Evolutionary conservation across 768 basidiomycete species (phyloP).

Genomic region (Suillus paluster): DNA sequence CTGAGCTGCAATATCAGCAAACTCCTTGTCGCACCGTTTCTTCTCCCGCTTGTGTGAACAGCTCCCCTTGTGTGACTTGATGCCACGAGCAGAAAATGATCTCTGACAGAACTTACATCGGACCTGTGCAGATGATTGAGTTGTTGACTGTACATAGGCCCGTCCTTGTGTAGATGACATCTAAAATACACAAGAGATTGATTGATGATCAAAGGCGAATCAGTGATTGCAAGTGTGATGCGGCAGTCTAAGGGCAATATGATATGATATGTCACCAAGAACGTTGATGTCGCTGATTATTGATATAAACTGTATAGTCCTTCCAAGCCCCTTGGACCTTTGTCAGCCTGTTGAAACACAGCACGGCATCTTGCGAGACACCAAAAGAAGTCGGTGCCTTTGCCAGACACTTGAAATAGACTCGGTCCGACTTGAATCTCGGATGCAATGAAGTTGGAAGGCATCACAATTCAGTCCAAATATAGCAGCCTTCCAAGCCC

Average conservation of each 20-base stretch:
- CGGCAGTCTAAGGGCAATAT: too few species aligned
- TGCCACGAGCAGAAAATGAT: neutral
- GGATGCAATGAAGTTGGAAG: neutral
- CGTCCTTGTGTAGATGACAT: neutral
- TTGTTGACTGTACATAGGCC: neutral
- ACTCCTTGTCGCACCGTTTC: constrained; percentile 1
- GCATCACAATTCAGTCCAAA: constrained; percentile 3
- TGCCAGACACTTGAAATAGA: neutral
- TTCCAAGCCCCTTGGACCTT: neutral
- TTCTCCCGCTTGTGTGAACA: neutral
- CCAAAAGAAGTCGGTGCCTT: neutral
- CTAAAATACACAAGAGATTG: neutral
- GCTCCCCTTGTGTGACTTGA: constrained; percentile 11
- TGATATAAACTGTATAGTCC: neutral
- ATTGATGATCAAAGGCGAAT: too few species aligned
- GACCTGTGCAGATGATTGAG: neutral
- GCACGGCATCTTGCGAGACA: neutral
- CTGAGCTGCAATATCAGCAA: neutral
- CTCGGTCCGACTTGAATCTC: neutral
- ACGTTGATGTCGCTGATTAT: neutral
- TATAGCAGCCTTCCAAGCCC: neutral
- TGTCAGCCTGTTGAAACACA: neutral
- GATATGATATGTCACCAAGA: too few species aligned
- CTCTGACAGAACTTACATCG: neutral
- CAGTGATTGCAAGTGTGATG: too few species aligned